These are phyloP conservation scores for Microthlaspi erraticum DNA, from an alignment of 345 rosid species.

Conservation along the genomic window DNA sequence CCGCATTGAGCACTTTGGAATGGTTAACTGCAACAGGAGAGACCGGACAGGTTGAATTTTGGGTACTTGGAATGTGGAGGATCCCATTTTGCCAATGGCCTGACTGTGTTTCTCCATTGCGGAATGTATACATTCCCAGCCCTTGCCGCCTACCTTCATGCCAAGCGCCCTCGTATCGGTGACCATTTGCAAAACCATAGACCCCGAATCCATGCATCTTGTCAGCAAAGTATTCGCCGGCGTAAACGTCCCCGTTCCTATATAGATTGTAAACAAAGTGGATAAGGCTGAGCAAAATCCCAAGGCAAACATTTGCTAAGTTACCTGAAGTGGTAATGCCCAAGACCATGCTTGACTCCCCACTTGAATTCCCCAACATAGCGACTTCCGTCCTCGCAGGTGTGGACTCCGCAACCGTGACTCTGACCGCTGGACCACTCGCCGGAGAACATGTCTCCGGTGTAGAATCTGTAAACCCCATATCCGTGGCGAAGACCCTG, in stretches of 20 bases:
- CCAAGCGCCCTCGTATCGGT: slow-evolving; percentile 97
- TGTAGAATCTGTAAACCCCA: slow-evolving; percentile 87
- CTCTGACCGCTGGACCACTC: slow-evolving; percentile 98
- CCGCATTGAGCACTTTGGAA: slow-evolving; percentile 86
- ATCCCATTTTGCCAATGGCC: slow-evolving; percentile 97
- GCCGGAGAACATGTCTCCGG: slow-evolving; percentile 94
- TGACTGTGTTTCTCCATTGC: slow-evolving; percentile 92
- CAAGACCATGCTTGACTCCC: slow-evolving; percentile 97
- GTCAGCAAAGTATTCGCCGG: slow-evolving; percentile 98
- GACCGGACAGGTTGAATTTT: slow-evolving; percentile 59
- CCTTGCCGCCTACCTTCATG: slow-evolving; percentile 98
- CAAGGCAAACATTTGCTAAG: no score
- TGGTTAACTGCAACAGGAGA: slow-evolving; percentile 83
- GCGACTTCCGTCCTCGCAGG: slow-evolving; percentile 93
- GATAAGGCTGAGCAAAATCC: no score
- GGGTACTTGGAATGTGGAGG: slow-evolving; percentile 85
- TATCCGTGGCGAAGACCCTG: slow-evolving; percentile 90
- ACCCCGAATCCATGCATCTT: slow-evolving; percentile 98
- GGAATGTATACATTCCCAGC: slow-evolving; percentile 94
- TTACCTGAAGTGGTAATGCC: slow-evolving; percentile 96
- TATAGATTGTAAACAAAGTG: not conserved
- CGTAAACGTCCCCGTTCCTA: slow-evolving; percentile 91
- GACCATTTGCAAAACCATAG: slow-evolving; percentile 85
- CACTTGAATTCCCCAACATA: slow-evolving; percentile 94
- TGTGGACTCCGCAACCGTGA: slow-evolving; percentile 95